Evolutionary conservation across 2,329 filamentous ascomycete species (phyloP), one percentile per base, ranked within the genome.

Genomic region (Hymenoscyphus albidus): DNA sequence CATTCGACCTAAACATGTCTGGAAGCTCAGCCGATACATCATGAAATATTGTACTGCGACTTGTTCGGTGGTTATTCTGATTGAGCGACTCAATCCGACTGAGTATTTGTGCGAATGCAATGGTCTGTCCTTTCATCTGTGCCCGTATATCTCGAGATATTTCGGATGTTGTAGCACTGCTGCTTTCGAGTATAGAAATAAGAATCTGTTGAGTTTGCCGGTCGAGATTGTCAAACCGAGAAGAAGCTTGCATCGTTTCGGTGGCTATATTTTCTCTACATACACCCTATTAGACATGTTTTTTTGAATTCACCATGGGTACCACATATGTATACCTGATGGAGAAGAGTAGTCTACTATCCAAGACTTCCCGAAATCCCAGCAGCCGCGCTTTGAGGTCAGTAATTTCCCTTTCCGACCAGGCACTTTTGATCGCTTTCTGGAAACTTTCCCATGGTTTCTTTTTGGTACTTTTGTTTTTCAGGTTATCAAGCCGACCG

Each of bases 261-360:
- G 22, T 22, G 6, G 5, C 32, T 6, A 38, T 7, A n/a, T 39
- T 3, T 18, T 58, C 13, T 39, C 56, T 58, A 32, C 2, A n/a
- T 58, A 35, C 7, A 58, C 27, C 27, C 27, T 35, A 32, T 58
- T 39, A 58, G 56, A 35, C 22, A 27, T 58, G 12, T 7, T 13
- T 5, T 4, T 13, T 6, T 4, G 6, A 12, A 5, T 39, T 56
- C 22, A 48, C 40, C 10, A 10, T 27, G 10, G 27, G 59, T 22
- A 22, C 7, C 22, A 48, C n/a, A 1, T n/a, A 27, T 27, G 27
- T 27, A 27, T 32, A 63, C 64, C 61, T 63, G 7, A 65, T 18
- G n/a, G 64, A 63, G 16, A 65, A 54, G 2, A 65, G 22, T 10
- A 65, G 9, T 3, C 32, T 44, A 6, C 58, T 38, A 4, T 65